Base-by-base conservation (phyloP, 257 asterid genomes). In the Nicotiana undulata region DNA sequence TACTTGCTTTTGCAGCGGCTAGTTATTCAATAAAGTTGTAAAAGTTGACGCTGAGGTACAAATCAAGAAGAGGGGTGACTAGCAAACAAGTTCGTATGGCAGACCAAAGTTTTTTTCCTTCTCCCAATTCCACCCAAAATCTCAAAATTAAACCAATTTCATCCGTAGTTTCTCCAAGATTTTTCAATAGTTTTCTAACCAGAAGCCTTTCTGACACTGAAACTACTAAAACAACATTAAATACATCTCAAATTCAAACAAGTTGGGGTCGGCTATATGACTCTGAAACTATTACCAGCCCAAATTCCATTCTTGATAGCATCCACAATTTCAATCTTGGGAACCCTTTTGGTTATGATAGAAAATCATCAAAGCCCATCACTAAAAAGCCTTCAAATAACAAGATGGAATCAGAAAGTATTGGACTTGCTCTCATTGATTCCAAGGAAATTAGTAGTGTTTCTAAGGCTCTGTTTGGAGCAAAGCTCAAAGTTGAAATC, bases 391-490 rank as follows among this genome's bases (percentile, higher is more conserved):
- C 13, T 12, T 4, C 56, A 22, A 77, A 53, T 12, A 34, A n/a
- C 20, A 76, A 81, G 58, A 4, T 66, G 34, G 92, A 88, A 18
- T 80, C 86, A 46, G 87, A 87, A 31, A 93, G 93, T 15, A 88
- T 90, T 82, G 97, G 98, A 18, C 92, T 95, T 26, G 99, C 98
- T 20, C 67, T 93, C 4, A 85, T 92, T 63, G 97, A 93, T 79
- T 89, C 96, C 28, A 83, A 76, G 8, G 90, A 84, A 17, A 79
- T 40, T 40, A 40, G 46, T 2, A 40, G 11, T 40, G 46, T 40
- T 76, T 88, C 93, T 53, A 86, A 90, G 93, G 88, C 86, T 68
- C 17, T 91, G 70, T 80, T 90, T 85, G 97, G 97, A 77, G 89
- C 99, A 68, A 95, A 91, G 82, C 97, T 93, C 9, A 92, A 91